Base-by-base conservation (phyloP, 768 basidiomycete genomes). In the Lyophyllum atratum region DNA sequence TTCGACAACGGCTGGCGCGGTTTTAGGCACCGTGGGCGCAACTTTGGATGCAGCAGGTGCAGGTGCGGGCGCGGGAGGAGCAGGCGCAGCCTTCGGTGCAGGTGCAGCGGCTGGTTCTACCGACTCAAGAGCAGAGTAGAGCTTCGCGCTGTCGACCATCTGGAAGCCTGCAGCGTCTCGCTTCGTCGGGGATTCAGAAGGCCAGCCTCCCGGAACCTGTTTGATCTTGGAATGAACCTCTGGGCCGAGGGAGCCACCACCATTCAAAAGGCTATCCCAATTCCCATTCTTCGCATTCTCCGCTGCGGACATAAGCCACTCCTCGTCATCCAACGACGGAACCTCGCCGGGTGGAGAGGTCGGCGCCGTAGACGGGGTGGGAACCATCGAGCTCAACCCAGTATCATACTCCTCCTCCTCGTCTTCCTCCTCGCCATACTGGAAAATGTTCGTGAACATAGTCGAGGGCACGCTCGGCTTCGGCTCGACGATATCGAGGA, bases 401-500 rank as follows among this genome's bases (percentile, higher is more conserved):
- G 62, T 45, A 45, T 61, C 56, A 11, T 59, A 60, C 19, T 64
- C 56, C 34, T 64, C 61, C 21, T 61, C 59, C 25, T 66, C 66
- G 1, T 61, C 44, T 5, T 66, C 67, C 42, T 64, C 63, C 15
- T 61, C 68, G 12, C 58, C 71, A 49, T 72, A 76, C 22, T 72
- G 67, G 52, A 79, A 68, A 55, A 79, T 74, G 1, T 69, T 68
- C 22, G 73, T 64, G 59, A 70, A 80, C 65, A 70, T 71, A 46
- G 69, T 67, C 11, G 72, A 61, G 11, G 76, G 73, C 15, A 72
- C 70, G 51, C 74, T 77, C 2, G 78, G 78, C 56, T 76, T 77
- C 3, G 77, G 79, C 60, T 76, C 76, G 15, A 74, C 66, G 50
- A 77, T 76, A 24, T 72, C 70, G 48, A 73, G 66, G 54, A 77